Conservation (phyloP, 2,329 filamentous ascomycete species). For the Claviceps africana region DNA sequence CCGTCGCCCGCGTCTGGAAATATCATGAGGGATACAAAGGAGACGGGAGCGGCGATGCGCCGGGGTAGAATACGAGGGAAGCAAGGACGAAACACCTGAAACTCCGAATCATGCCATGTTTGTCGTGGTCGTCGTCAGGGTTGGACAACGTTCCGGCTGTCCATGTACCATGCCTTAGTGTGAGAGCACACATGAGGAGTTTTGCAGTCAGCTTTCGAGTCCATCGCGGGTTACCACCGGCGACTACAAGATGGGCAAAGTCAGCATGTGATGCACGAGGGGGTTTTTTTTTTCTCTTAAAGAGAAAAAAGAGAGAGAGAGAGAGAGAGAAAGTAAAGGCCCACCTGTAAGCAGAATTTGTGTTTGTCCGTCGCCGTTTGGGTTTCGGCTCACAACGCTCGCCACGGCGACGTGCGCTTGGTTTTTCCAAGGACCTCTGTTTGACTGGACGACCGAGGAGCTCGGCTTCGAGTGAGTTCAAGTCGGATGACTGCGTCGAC, state of each 20-base stretch:
- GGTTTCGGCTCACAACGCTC: conserved; percentile 11
- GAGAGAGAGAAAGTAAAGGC: background rate
- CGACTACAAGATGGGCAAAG: conserved; percentile 14
- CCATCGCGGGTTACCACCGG: conserved; percentile 17
- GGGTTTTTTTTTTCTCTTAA: no score
- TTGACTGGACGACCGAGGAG: conserved; percentile 21
- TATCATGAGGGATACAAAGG: no score
- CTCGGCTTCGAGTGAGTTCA: conserved; percentile 26
- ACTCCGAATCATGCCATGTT: conserved; percentile 3
- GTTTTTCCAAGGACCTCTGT: conserved; percentile 15
- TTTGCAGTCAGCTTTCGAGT: background rate
- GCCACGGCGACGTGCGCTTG: conserved; percentile 10
- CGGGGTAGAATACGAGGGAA: no score
- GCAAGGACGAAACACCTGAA: background rate
- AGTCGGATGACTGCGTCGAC: conserved; percentile 20
- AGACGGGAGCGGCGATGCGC: background rate
- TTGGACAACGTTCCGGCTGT: background rate
- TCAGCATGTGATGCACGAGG: conserved; percentile 2
- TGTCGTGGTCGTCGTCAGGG: conserved; percentile 4
- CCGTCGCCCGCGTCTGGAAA: no score
- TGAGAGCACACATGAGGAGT: background rate
- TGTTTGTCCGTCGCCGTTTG: conserved; percentile 20
- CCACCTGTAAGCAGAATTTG: conserved; percentile 26
- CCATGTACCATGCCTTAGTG: background rate
- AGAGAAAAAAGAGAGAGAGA: no score